Evolutionary conservation across 805 yeast genomes (phyloP).

Genomic region (Spathaspora gorwiae): DNA sequence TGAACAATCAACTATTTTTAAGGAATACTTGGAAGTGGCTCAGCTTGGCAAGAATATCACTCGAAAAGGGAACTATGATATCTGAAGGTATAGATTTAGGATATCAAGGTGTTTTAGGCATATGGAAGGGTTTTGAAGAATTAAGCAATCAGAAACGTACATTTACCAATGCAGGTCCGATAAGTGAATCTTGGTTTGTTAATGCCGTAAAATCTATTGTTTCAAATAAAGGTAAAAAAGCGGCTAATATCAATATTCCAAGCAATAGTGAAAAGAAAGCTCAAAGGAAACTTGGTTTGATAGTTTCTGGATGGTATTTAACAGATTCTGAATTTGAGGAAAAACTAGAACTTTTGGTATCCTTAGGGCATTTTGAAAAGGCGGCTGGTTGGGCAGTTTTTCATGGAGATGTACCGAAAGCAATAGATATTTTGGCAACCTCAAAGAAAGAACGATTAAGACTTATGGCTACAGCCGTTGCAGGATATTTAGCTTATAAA

Average conservation of each 20-base stretch:
- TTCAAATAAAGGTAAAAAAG: constrained; percentile 41
- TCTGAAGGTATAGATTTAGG: constrained; percentile 74
- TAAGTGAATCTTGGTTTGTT: constrained; percentile 39
- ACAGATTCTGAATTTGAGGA: constrained; percentile 71
- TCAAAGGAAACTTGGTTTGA: constrained; percentile 73
- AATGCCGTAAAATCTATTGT: constrained; percentile 52
- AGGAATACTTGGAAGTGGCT: constrained; percentile 92
- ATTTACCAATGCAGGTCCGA: constrained; percentile 12
- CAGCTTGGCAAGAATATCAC: constrained; percentile 61
- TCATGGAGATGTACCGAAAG: constrained; percentile 79
- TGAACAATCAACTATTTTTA: constrained; percentile 49
- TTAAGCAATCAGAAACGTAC: constrained; percentile 42
- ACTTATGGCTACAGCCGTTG: constrained; percentile 88
- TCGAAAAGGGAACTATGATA: constrained; percentile 61
- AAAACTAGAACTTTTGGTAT: constrained; percentile 53
- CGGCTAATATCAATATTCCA: constrained; percentile 43
- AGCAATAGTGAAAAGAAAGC: constrained; percentile 48
- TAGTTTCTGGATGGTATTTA: constrained; percentile 88
- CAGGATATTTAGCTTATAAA: constrained; percentile 76
- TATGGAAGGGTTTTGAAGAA: constrained; percentile 75
- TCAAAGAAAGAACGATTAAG: constrained; percentile 67
- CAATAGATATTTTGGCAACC: constrained; percentile 73
- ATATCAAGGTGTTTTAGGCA: constrained; percentile 81
- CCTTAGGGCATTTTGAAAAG: constrained; percentile 63
- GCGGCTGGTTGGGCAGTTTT: constrained; percentile 99